phyloP scores from a whole-genome alignment of 2,329 filamentous ascomycete genomes.

The Epichloe aotearoae region DNA sequence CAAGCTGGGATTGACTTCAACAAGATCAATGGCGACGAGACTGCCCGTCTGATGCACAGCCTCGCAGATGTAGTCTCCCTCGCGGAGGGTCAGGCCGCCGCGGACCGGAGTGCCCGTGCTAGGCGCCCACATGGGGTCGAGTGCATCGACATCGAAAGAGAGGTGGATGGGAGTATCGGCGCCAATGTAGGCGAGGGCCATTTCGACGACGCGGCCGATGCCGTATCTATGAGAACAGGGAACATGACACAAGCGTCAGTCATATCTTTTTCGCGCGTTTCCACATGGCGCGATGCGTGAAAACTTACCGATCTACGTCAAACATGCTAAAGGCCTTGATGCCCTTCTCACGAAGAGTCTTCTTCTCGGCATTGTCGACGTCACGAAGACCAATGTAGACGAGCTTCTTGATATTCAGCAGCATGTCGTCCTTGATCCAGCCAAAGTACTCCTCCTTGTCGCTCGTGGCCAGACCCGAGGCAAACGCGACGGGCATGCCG shows the following conservation, averaged over 20 bases:
- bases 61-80: constrained; percentile 95
- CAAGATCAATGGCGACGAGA: constrained; percentile 66
- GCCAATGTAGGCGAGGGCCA: constrained; percentile 95
- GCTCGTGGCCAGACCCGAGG: constrained; percentile 72
- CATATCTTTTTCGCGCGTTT: neutral
- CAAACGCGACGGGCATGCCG: constrained; percentile 91
- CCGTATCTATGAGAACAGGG: constrained; percentile 47
- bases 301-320: constrained; percentile 71
- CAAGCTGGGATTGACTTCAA: constrained; percentile 67
- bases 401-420: constrained; percentile 63
- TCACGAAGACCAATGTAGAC: constrained; percentile 95
- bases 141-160: constrained; percentile 91
- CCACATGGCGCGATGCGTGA: neutral
- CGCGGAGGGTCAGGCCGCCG: constrained; percentile 81
- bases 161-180: constrained; percentile 91
- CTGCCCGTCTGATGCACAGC: constrained; percentile 68
- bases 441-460: constrained; percentile 71
- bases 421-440: constrained; percentile 67
- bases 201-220: constrained; percentile 91
- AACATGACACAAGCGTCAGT: constrained; percentile 6
- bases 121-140: constrained; percentile 92
- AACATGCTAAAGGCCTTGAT: constrained; percentile 99
- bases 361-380: constrained; percentile 89
- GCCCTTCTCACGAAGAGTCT: constrained; percentile 71
- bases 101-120: constrained; percentile 91